Conservation (phyloP, 2,329 filamentous ascomycete genomes). For the Cytospora leucostoma region DNA sequence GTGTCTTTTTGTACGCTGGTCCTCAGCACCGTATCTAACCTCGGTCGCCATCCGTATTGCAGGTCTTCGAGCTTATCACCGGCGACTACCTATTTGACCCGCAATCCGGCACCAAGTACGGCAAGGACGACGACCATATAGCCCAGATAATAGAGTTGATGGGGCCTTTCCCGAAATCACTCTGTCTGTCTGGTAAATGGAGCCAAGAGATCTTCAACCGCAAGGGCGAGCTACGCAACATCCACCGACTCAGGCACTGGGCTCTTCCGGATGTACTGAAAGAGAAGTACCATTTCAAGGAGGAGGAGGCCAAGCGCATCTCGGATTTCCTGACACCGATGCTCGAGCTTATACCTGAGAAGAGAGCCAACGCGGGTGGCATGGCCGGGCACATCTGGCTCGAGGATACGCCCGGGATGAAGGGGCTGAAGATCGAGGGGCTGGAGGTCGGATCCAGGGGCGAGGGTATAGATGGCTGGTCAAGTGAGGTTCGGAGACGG, state of each 20-base stretch:
- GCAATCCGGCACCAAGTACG: slow-evolving; percentile 97
- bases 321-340: slow-evolving; percentile 85
- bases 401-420: slow-evolving; percentile 86
- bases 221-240: slow-evolving; percentile 95
- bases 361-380: slow-evolving; percentile 90
- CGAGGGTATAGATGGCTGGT: slow-evolving; percentile 94
- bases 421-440: slow-evolving; percentile 69
- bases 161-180: slow-evolving; percentile 86
- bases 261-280: slow-evolving; percentile 87
- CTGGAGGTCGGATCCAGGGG: slow-evolving; percentile 79
- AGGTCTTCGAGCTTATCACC: slow-evolving; percentile 97
- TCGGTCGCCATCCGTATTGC: slow-evolving; percentile 21
- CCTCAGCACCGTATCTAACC: neutral
- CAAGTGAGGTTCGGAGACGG: slow-evolving; percentile 82
- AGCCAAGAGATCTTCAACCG: slow-evolving; percentile 98
- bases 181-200: slow-evolving; percentile 94
- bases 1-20: neutral
- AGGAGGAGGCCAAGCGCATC: slow-evolving; percentile 76
- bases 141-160: slow-evolving; percentile 98
- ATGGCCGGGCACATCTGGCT: slow-evolving; percentile 88
- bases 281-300: slow-evolving; percentile 95
- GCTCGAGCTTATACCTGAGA: slow-evolving; percentile 85
- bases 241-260: slow-evolving; percentile 95
- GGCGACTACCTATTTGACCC: slow-evolving; percentile 98
- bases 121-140: slow-evolving; percentile 99